Conservation (phyloP, 371 early-diverging fungal genomes). For the Mucor irregularis region DNA sequence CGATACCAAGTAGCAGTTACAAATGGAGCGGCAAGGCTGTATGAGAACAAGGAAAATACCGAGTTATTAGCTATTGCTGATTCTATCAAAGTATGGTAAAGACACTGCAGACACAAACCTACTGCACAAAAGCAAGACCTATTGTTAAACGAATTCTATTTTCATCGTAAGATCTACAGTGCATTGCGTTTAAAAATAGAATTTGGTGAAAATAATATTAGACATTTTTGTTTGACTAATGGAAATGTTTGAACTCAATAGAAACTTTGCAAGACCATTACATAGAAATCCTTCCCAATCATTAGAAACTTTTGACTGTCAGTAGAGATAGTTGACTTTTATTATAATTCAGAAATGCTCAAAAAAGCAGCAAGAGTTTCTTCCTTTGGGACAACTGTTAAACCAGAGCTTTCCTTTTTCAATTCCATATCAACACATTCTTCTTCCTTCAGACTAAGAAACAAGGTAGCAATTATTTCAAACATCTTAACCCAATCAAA, state of each 20-base stretch:
- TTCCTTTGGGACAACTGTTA: conserved; percentile 5
- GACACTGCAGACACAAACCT: too few species aligned
- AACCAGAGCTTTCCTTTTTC: conserved; percentile 12
- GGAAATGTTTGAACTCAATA: too few species aligned
- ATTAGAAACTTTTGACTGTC: neutral
- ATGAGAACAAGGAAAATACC: too few species aligned
- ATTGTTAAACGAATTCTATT: too few species aligned
- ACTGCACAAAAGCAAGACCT: too few species aligned
- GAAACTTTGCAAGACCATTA: conserved; percentile 1
- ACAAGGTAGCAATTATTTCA: conserved; percentile 13
- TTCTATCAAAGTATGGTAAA: too few species aligned
- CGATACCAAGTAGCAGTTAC: too few species aligned
- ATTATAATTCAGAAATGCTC: conserved; percentile 11
- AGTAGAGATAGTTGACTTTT: conserved; percentile 9
- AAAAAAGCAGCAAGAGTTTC: conserved; percentile 11
- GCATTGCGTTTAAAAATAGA: conserved; percentile 8
- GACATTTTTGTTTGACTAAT: conserved; percentile 3
- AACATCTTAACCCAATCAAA: conserved; percentile 72
- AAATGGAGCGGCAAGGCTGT: too few species aligned
- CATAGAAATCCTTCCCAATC: too few species aligned
- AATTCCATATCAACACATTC: conserved; percentile 6
- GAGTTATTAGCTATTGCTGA: too few species aligned
- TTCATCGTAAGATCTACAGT: neutral
- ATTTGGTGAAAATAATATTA: neutral
- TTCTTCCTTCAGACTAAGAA: conserved; percentile 10